Percentiles rank a stretch among this genome's conserved stretches.
These are phyloP conservation scores for Thalassiosira livingstoniorum DNA, from an alignment of 352 stramenopile species.

Conservation along the genomic window DNA sequence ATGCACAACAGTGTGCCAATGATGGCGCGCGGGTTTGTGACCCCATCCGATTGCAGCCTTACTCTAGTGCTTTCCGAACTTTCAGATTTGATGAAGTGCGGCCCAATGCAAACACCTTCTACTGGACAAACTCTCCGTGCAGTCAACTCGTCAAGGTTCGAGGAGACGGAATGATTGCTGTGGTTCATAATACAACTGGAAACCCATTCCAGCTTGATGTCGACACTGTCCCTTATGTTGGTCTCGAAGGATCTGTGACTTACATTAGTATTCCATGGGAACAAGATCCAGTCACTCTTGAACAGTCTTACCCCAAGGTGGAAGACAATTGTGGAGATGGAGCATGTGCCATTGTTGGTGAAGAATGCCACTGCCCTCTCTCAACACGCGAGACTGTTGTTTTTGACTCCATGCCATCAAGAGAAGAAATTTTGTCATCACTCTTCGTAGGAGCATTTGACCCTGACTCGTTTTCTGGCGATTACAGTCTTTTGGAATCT, in stretches of 20 bases:
- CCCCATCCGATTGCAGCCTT: too few species aligned
- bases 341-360: constrained; percentile 52
- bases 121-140: constrained; percentile 58
- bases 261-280: constrained; percentile 64
- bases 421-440: constrained; percentile 56
- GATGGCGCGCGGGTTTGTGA: constrained; percentile 57
- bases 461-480: constrained; percentile 39
- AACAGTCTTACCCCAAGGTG: constrained; percentile 52
- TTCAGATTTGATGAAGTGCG: constrained; percentile 53
- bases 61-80: too few species aligned
- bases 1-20: constrained; percentile 44
- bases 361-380: constrained; percentile 66
- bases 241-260: constrained; percentile 52
- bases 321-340: constrained; percentile 61
- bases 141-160: constrained; percentile 53
- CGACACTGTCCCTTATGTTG: constrained; percentile 53
- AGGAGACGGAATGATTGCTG: constrained; percentile 59
- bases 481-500: constrained; percentile 55
- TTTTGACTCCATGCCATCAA: constrained; percentile 61
- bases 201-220: constrained; percentile 31
- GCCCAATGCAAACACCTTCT: constrained; percentile 57
- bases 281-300: constrained; percentile 52
- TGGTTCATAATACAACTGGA: constrained; percentile 38
- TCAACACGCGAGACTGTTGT: constrained; percentile 49
- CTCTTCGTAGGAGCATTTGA: constrained; percentile 64